Percentiles rank a stretch among this genome's conserved stretches.
phyloP scores from a whole-genome alignment of 1,284 basidiomycete species.

The Pyrrhoderma lamaoense region DNA sequence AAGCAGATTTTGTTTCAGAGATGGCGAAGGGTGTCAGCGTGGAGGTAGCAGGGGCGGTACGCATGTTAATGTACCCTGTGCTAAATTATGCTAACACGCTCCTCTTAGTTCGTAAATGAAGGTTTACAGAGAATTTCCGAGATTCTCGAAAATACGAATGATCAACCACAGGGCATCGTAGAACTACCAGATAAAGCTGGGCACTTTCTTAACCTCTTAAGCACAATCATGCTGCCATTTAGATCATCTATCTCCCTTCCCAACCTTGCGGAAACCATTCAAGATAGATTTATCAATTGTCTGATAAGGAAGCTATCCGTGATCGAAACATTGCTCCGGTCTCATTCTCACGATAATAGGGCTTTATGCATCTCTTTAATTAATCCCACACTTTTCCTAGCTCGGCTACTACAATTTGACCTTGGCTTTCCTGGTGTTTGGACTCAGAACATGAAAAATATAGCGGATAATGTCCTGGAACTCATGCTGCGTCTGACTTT shows the following conservation, averaged over 20 bases:
- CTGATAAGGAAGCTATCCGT: slow-evolving; percentile 39
- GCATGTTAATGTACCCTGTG: background rate
- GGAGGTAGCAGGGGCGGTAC: slow-evolving; percentile 60
- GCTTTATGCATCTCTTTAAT: slow-evolving; percentile 19
- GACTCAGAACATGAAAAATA: slow-evolving; percentile 45
- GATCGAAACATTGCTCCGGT: slow-evolving; percentile 29
- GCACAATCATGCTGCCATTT: slow-evolving; percentile 59
- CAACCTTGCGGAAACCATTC: slow-evolving; percentile 42
- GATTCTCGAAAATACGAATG: slow-evolving; percentile 35
- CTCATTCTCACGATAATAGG: slow-evolving; percentile 15
- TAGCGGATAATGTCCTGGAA: slow-evolving; percentile 37
- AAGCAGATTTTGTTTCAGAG: slow-evolving; percentile 73
- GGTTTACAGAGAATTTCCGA: slow-evolving; percentile 61
- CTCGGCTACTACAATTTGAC: slow-evolving; percentile 64
- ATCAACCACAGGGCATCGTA: slow-evolving; percentile 22
- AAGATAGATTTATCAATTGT: slow-evolving; percentile 47
- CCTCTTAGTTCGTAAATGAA: slow-evolving; percentile 61
- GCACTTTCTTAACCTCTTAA: slow-evolving; percentile 62
- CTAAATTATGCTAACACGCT: slow-evolving; percentile 1
- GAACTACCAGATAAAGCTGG: slow-evolving; percentile 40
- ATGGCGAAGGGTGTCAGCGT: slow-evolving; percentile 63
- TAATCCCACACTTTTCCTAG: slow-evolving; percentile 41
- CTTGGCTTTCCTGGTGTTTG: slow-evolving; percentile 57
- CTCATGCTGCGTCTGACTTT: slow-evolving; percentile 47
- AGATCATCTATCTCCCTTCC: slow-evolving; percentile 42